Base-by-base conservation (phyloP, 768 basidiomycete genomes). In the Hygrophoropsis aurantiaca region DNA sequence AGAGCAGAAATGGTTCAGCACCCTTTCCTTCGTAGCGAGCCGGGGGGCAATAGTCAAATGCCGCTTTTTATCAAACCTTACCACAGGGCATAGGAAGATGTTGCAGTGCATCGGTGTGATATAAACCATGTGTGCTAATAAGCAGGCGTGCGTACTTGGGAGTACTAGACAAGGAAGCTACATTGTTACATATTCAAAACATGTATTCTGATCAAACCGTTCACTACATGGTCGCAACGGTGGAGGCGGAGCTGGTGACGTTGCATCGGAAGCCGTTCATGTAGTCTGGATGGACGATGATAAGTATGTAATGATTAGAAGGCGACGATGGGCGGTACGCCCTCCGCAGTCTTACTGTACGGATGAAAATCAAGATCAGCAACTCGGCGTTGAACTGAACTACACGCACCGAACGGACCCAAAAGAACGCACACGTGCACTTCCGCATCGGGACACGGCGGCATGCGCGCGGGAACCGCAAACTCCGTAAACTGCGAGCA, bases 181-280 rank as follows among this genome's bases (percentile, higher is more conserved):
- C n/a, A n/a, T n/a, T n/a, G n/a, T n/a, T n/a, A n/a, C n/a, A n/a
- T n/a, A n/a, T n/a, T n/a, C n/a, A n/a, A n/a, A n/a, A n/a, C n/a
- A n/a, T n/a, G n/a, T n/a, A n/a, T n/a, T n/a, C n/a, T n/a, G n/a
- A n/a, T n/a, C n/a, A n/a, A n/a, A n/a, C n/a, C n/a, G n/a, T n/a
- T n/a, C n/a, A n/a, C n/a, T n/a, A n/a, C n/a, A n/a, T n/a, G n/a
- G n/a, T n/a, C 1, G 75, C 59, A 2, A 77, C 74, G 23, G 54
- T 72, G 2, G 81, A 81, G 0, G 74, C 78, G 3, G 80, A 70
- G 25, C 69, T 68, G 0, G 79, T 80, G 41, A 87, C 59, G 46
- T 78, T 76, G 65, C 87, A 88, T 50, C 76, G 75, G 74, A 87
- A 87, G 4, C 81, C 84, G 44, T 81, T 87, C 85, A 87, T 87